These are phyloP conservation scores for Scedosporium dehoogii DNA, from an alignment of 2,329 filamentous ascomycete species.

Conservation along the genomic window DNA sequence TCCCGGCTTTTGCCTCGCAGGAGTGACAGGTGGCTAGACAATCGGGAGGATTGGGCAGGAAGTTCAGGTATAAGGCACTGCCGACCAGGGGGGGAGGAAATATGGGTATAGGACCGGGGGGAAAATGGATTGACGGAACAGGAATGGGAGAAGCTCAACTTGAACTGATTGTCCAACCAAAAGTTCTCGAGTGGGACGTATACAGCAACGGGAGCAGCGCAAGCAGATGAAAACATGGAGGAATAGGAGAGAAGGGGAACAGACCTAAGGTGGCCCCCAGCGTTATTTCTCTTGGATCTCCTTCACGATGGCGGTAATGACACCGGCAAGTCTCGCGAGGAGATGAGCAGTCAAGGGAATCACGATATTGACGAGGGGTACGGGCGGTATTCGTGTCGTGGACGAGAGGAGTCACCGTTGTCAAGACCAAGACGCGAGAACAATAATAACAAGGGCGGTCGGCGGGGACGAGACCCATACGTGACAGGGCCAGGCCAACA, in stretches of 20 bases:
- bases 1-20: not conserved
- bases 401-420: not conserved
- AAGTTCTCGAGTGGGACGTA: not conserved
- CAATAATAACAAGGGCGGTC: not conserved
- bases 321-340: no score
- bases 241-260: not conserved
- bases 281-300: no score
- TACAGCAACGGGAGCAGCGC: not conserved
- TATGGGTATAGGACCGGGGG: not conserved
- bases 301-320: no score
- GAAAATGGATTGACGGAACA: not conserved
- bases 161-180: conserved; percentile 1
- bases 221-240: not conserved
- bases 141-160: not conserved
- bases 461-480: not conserved
- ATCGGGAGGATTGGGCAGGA: conserved; percentile 5
- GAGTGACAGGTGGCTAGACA: not conserved
- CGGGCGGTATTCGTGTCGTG: not conserved
- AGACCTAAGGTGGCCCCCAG: not conserved
- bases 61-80: not conserved
- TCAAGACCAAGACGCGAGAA: not conserved
- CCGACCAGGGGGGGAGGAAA: not conserved
- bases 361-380: not conserved
- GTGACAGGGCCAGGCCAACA: not conserved
- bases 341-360: not conserved